Conservation (phyloP, 805 yeast genomes). For the Schwanniomyces vanrijiae region DNA sequence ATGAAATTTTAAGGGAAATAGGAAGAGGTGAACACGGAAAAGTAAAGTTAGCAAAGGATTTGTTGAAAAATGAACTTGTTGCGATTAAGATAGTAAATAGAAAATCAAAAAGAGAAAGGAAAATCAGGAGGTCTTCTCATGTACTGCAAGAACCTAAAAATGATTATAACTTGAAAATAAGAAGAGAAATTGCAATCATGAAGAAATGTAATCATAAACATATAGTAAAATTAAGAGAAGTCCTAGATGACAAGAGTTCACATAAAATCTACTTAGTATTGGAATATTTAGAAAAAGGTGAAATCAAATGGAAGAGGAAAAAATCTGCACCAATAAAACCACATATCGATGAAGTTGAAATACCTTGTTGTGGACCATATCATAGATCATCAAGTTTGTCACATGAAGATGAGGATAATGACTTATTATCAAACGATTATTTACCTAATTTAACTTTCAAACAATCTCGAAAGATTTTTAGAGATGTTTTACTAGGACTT, state of each 20-base stretch:
- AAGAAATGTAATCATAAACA: conserved; percentile 48
- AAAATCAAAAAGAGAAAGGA: conserved; percentile 39
- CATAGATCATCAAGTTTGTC: conserved; percentile 6
- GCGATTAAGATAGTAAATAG: conserved; percentile 94
- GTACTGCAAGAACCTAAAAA: conserved; percentile 10
- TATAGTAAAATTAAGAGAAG: conserved; percentile 49
- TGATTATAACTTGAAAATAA: conserved; percentile 37
- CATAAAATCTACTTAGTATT: conserved; percentile 86
- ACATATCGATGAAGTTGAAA: conserved; percentile 34
- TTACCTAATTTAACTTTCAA: conserved; percentile 65
- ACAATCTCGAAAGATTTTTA: conserved; percentile 67
- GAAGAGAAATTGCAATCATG: conserved; percentile 45
- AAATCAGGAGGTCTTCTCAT: conserved; percentile 23
- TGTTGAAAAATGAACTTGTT: conserved; percentile 62
- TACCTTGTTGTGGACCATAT: conserved; percentile 32
- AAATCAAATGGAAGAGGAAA: conserved; percentile 70
- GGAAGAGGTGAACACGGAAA: conserved; percentile 99
- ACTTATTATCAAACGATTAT: conserved; percentile 24
- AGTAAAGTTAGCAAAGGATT: conserved; percentile 84
- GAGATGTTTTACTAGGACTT: conserved; percentile 84
- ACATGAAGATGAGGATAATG: conserved; percentile 18
- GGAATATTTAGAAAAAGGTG: conserved; percentile 90
- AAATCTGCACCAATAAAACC: conserved; percentile 3
- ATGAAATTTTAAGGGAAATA: conserved; percentile 82
- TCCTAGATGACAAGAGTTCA: conserved; percentile 79